phyloP scores from a whole-genome alignment of 2,329 filamentous ascomycete genomes.

The Fusarium decemcellulare region DNA sequence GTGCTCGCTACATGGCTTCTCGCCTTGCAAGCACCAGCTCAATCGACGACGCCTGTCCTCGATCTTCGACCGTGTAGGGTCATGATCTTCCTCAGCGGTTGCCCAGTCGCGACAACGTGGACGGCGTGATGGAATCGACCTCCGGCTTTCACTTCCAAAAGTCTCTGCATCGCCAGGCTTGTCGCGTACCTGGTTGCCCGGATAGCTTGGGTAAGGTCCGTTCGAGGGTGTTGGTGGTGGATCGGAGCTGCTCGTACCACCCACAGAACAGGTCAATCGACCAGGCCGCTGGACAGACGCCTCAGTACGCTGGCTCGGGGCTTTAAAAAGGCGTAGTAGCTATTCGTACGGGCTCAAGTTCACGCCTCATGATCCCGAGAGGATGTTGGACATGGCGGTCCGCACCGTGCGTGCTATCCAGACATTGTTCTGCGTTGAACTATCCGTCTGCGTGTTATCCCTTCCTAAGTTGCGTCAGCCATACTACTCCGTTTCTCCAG shows the following conservation, averaged over 20 bases:
- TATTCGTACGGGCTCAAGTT: background rate
- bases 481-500: too few species aligned
- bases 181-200: too few species aligned
- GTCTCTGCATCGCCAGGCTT: too few species aligned
- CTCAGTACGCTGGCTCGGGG: background rate
- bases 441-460: constrained; percentile 8
- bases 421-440: constrained; percentile 45
- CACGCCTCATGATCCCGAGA: constrained; percentile 34
- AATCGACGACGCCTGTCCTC: too few species aligned
- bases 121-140: background rate
- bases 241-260: too few species aligned
- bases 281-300: background rate
- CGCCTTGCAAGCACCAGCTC: too few species aligned
- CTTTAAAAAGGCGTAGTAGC: background rate
- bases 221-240: too few species aligned
- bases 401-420: constrained; percentile 51
- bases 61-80: too few species aligned
- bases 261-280: too few species aligned
- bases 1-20: background rate
- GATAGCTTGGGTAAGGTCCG: too few species aligned
- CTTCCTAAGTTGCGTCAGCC: constrained; percentile 9
- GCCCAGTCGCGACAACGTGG: background rate
- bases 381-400: constrained; percentile 46
- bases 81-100: background rate
- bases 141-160: background rate